Evolutionary conservation across 2,329 filamentous ascomycete species (phyloP), one percentile per base, ranked within the genome.

Genomic region (Plectosphaerella sp.): DNA sequence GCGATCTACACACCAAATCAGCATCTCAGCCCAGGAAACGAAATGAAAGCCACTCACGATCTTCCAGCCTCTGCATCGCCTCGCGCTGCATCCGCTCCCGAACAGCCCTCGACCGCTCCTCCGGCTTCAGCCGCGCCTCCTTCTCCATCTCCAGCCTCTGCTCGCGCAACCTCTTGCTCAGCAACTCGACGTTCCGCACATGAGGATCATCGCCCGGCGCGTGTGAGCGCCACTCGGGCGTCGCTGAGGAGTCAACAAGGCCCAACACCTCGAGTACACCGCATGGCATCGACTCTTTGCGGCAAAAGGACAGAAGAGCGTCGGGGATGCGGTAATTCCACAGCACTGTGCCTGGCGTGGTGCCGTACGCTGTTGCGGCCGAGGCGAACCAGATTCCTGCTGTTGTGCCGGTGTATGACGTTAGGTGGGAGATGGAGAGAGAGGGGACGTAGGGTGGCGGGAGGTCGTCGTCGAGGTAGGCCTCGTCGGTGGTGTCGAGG

Each of bases 261-360:
- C 66, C 70, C 1, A 85, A 63, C 18, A 84, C 61, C n/a, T 82
- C 80, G 25, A 85, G 70, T 25, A 84, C 69, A 33, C 82, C 82
- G 59, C 81, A 84, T 1, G 82, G 81, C 1, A 86, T 73, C 1
- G 77, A 77, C 16, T 77, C 75, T 28, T 72, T 73, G 9, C 75
- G 71, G 3, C 78, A 66, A 53, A 85, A 80, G 1, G 67, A 56
- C 2, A 83, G 59, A 5, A 84, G 65, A 3, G 74, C 71, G 18
- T 77, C 71, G 0, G 81, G 79, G 46, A 84, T 82, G 52, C 75
- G 73, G 67, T 82, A 84, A 61, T 78, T 80, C 82, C 82, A 85
- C 3, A 85, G 69, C 10, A 83, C 72, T 1, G 80, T 83, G 57
- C 78, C 73, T 48, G 71, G 76, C 0, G 75, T 71, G 1, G 77